These are phyloP conservation scores for Pogostemon cablin DNA, from an alignment of 257 asterid genomes.

Conservation along the genomic window DNA sequence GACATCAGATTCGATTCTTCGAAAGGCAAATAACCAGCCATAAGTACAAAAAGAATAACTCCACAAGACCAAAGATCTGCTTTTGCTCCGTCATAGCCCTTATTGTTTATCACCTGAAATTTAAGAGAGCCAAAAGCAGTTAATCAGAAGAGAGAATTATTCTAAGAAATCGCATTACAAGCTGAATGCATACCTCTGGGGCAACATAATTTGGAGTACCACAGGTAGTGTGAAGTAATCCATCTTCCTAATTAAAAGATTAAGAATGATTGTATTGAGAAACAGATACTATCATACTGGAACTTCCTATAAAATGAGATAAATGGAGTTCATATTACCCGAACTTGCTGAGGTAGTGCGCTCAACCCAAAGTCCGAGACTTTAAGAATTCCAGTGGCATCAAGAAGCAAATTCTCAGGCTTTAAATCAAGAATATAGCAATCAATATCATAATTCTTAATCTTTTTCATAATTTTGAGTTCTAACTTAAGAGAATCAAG, in stretches of 20 bases:
- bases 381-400: slow-evolving; percentile 75
- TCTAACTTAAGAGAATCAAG: neutral
- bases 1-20: slow-evolving; percentile 81
- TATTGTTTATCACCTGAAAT: slow-evolving; percentile 76
- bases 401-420: slow-evolving; percentile 94
- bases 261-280: slow-evolving; percentile 5
- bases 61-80: slow-evolving; percentile 98
- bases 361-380: slow-evolving; percentile 96
- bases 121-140: slow-evolving; percentile 11
- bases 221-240: slow-evolving; percentile 94
- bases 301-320: neutral
- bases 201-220: slow-evolving; percentile 99
- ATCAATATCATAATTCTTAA: neutral
- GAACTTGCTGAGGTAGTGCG: slow-evolving; percentile 95
- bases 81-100: slow-evolving; percentile 97
- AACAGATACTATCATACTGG: neutral
- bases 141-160: slow-evolving; percentile 9
- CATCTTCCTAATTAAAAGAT: slow-evolving; percentile 74
- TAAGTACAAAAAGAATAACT: slow-evolving; percentile 62
- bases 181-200: slow-evolving; percentile 70
- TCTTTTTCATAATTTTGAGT: neutral
- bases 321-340: slow-evolving; percentile 47
- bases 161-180: slow-evolving; percentile 10
- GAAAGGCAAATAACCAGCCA: slow-evolving; percentile 81
- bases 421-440: slow-evolving; percentile 35